Evolutionary conservation across 441 rosid genomes (phyloP).

Genomic region (Flueggea neowawraea): DNA sequence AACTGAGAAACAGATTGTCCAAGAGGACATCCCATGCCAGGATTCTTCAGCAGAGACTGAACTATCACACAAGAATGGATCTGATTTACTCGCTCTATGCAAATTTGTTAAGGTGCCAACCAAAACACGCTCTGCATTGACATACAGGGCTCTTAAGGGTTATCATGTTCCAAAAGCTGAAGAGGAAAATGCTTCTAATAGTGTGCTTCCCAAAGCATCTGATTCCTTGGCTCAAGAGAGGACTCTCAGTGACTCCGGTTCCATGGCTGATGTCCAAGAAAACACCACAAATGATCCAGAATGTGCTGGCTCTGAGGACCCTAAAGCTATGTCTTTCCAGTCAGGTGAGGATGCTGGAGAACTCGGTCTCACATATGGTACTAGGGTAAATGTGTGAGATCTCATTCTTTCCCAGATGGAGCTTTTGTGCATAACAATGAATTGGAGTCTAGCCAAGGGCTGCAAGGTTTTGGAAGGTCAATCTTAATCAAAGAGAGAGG

Average conservation of each 20-base stretch:
- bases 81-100: slow-evolving; percentile 67
- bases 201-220: slow-evolving; percentile 29
- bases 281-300: slow-evolving; percentile 27
- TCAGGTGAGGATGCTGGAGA: slow-evolving; percentile 31
- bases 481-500: slow-evolving; percentile 58
- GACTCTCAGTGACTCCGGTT: slow-evolving; percentile 21
- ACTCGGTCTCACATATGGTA: slow-evolving; percentile 27
- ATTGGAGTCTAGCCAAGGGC: slow-evolving; percentile 34
- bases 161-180: slow-evolving; percentile 33
- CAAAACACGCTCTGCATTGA: slow-evolving; percentile 74
- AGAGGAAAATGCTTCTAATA: slow-evolving; percentile 36
- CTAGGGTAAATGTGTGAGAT: slow-evolving; percentile 48
- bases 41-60: slow-evolving; percentile 30
- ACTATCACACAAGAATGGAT: slow-evolving; percentile 32
- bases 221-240: slow-evolving; percentile 30
- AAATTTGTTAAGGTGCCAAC: slow-evolving; percentile 85
- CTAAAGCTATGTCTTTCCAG: slow-evolving; percentile 24
- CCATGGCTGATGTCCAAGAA: slow-evolving; percentile 19
- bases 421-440: slow-evolving; percentile 34
- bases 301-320: slow-evolving; percentile 31
- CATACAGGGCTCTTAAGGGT: slow-evolving; percentile 39
- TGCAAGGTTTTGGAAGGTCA: slow-evolving; percentile 44
- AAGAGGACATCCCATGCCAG: slow-evolving; percentile 33
- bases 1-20: slow-evolving; percentile 36
- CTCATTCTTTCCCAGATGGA: slow-evolving; percentile 61